Evolutionary conservation across 345 rosid genomes (phyloP).

Genomic region (Ceriops zippeliana): DNA sequence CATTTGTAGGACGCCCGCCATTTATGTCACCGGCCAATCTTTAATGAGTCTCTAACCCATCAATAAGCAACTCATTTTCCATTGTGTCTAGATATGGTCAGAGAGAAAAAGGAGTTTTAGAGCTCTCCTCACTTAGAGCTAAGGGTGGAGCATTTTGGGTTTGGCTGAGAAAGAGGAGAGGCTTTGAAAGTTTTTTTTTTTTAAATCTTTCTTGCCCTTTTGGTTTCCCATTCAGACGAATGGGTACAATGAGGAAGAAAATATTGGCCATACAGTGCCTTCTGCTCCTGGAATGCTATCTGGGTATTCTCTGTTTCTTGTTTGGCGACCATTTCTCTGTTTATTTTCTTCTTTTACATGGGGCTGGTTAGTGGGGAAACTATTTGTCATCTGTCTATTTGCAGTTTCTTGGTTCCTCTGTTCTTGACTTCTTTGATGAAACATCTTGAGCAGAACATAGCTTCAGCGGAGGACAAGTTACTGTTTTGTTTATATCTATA

Average conservation of each 20-base stretch:
- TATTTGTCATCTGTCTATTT: neutral
- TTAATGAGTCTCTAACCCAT: too few species aligned
- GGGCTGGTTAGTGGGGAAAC: neutral
- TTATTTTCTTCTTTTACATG: neutral
- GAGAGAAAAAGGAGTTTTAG: too few species aligned
- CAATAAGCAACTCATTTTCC: too few species aligned
- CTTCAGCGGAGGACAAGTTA: neutral
- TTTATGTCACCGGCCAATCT: neutral
- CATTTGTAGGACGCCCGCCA: conserved; percentile 9
- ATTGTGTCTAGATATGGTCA: too few species aligned
- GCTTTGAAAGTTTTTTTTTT: too few species aligned
- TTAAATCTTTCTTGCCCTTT: neutral
- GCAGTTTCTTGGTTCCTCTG: neutral
- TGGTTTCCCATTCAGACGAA: neutral
- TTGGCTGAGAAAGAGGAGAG: too few species aligned
- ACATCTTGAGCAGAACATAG: neutral
- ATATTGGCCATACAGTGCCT: conserved; percentile 18
- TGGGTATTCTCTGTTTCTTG: conserved; percentile 26
- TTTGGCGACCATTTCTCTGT: conserved; percentile 2
- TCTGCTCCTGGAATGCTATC: conserved; percentile 24
- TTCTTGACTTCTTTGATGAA: neutral
- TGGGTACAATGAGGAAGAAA: conserved; percentile 22
- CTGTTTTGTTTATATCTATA: neutral
- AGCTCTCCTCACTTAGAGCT: too few species aligned
- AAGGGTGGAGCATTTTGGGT: too few species aligned